phyloP scores from a whole-genome alignment of 1,284 basidiomycete species.

The Puccinia novopanici region DNA sequence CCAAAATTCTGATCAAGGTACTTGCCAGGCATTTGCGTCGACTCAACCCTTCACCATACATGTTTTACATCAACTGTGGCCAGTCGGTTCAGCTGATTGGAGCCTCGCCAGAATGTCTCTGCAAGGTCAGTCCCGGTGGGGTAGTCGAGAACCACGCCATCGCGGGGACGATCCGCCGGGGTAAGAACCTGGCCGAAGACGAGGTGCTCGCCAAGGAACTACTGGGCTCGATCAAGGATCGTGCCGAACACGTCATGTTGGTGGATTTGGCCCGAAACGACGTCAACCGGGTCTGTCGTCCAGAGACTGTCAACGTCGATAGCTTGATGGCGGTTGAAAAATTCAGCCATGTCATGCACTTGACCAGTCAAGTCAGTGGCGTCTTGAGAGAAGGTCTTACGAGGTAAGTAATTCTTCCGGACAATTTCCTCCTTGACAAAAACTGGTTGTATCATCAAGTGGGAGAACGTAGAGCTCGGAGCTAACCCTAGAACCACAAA shows the following conservation, averaged over 20 bases:
- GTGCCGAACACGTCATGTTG: slow-evolving; percentile 98
- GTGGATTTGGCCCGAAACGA: slow-evolving; percentile 99
- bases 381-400: slow-evolving; percentile 77
- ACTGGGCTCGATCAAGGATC: slow-evolving; percentile 83
- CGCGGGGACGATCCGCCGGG: slow-evolving; percentile 88
- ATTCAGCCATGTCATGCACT: slow-evolving; percentile 96
- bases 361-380: slow-evolving; percentile 94
- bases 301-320: slow-evolving; percentile 92
- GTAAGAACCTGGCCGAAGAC: slow-evolving; percentile 86
- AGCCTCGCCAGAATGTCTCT: slow-evolving; percentile 94
- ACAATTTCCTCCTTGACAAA: not conserved
- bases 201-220: slow-evolving; percentile 73
- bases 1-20: not conserved
- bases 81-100: slow-evolving; percentile 78
- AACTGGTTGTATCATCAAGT: no score
- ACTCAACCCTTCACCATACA: slow-evolving; percentile 96
- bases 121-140: slow-evolving; percentile 81
- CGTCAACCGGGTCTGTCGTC: slow-evolving; percentile 94
- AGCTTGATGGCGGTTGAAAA: slow-evolving; percentile 91
- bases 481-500: not conserved
- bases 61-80: slow-evolving; percentile 91
- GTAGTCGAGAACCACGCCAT: slow-evolving; percentile 98
- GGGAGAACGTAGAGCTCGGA: not conserved
- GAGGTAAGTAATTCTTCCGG: slow-evolving; percentile 64
- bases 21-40: slow-evolving; percentile 74